phyloP scores from a whole-genome alignment of 768 basidiomycete species.

The Pleurotus pulmonarius region DNA sequence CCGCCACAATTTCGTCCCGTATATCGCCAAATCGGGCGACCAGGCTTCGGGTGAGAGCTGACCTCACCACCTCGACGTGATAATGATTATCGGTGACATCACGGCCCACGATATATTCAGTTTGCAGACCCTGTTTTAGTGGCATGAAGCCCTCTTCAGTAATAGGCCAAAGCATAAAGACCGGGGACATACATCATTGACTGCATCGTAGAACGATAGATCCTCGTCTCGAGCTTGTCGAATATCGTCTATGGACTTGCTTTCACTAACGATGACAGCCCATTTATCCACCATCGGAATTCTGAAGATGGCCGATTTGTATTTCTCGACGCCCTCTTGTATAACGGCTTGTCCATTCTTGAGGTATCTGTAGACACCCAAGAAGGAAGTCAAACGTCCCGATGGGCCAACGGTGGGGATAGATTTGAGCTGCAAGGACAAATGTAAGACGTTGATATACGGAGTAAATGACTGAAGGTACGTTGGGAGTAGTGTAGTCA shows the following conservation, averaged over 20 bases:
- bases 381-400: background rate
- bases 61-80: conserved; percentile 1
- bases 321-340: conserved; percentile 3
- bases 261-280: conserved; percentile 1
- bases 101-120: background rate
- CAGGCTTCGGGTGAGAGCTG: conserved; percentile 1
- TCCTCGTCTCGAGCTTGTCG: conserved; percentile 5
- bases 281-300: conserved; percentile 12
- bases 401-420: conserved; percentile 2
- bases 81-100: background rate
- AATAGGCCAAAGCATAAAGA: too few relatives aligned
- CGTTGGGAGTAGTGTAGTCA: conserved; percentile 1
- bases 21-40: conserved; percentile 1
- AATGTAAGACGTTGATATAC: background rate
- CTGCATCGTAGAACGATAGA: conserved; percentile 4
- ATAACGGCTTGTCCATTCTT: background rate
- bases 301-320: conserved; percentile 4
- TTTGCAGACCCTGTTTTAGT: background rate
- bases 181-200: background rate
- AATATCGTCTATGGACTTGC: background rate
- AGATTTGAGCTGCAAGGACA: background rate
- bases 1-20: background rate
- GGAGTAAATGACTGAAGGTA: background rate
- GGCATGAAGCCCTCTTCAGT: background rate
- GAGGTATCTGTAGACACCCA: background rate